Evolutionary conservation across 2,329 filamentous ascomycete genomes (phyloP).

Genomic region (Tympanopsis confertula): DNA sequence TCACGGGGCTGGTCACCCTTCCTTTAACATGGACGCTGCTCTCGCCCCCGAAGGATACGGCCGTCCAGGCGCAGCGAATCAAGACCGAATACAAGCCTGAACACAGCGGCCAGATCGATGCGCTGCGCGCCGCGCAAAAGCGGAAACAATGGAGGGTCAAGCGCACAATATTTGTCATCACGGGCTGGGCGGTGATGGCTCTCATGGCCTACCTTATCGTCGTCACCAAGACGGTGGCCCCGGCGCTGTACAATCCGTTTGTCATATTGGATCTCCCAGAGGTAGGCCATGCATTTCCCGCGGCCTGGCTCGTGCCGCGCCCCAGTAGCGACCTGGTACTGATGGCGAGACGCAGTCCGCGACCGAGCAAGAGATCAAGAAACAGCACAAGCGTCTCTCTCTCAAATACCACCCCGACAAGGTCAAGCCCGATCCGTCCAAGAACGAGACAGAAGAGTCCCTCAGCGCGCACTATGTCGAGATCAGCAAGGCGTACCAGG

Average conservation of each 20-base stretch:
- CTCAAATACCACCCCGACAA: constrained; percentile 90
- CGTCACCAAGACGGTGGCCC: constrained; percentile 57
- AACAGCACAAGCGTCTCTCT: constrained; percentile 76
- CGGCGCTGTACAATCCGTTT: constrained; percentile 92
- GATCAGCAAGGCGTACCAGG: constrained; percentile 94
- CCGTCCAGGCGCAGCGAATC: constrained; percentile 73
- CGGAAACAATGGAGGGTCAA: constrained; percentile 82
- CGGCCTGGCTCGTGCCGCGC: not conserved
- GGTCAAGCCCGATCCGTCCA: constrained; percentile 65
- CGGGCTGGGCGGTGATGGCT: constrained; percentile 74
- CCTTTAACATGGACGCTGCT: constrained; percentile 83
- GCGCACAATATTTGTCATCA: constrained; percentile 62
- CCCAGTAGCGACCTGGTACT: too few species aligned
- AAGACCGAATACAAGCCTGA: constrained; percentile 69
- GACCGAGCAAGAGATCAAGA: constrained; percentile 84
- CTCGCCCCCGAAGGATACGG: constrained; percentile 63
- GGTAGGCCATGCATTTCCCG: constrained; percentile 27
- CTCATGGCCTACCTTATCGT: constrained; percentile 87
- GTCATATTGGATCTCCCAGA: constrained; percentile 80
- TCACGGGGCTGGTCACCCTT: constrained; percentile 75
- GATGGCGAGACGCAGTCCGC: too few species aligned
- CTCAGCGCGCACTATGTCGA: constrained; percentile 88
- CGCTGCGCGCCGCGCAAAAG: constrained; percentile 75
- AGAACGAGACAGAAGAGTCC: constrained; percentile 77
- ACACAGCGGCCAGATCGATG: constrained; percentile 72